Evolutionary conservation across 2,329 filamentous ascomycete species (phyloP), one percentile per base, ranked within the genome.

Genomic region (Arthrobotrys entomopaga): DNA sequence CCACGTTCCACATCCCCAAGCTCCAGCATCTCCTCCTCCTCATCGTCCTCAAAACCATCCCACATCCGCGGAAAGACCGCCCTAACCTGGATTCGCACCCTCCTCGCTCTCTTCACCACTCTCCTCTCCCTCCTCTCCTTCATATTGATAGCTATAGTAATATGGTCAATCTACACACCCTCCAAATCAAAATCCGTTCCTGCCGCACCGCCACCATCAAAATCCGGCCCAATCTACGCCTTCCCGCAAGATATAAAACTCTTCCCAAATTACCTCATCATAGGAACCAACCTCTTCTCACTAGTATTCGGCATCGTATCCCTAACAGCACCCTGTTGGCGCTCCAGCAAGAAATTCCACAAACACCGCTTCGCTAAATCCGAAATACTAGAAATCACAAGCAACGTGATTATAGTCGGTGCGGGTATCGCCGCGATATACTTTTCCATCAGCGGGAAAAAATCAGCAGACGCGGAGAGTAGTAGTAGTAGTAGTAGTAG

Each of bases 321-420:
- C 10, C 13, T 52, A 3, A 43, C 53, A 5, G 34, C 50, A 7
- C 70, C 70, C 1, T 57, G 57, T 24, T 74, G 63, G 56, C 70
- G 70, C 2, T 74, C 70, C 0, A 50, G 8, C 13, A 57, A 46
- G n/a, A 58, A 58, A 40, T 74, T 74, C 16, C 57, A 74, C 63
- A 74, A 59, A 16, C 58, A 63, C 20, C 57, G 70, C 8, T 67
- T 61, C 50, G 40, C 61, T 1, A 67, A 57, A 22, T 40, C 22
- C 38, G 70, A 74, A 34, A 46, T 74, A 5, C 42, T 53, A 34
- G 70, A 65, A 54, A 61, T 74, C 7, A 20, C 58, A 24, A 2
- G 48, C 7, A 54, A 65, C 22, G 3, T 61, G 6, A 54, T 58
- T 13, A 22, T 52, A 6, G 22, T 64, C 7, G 63, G 24, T 4